Conservation (phyloP, 2,329 filamentous ascomycete species). For the Arthrinium puccinioides region DNA sequence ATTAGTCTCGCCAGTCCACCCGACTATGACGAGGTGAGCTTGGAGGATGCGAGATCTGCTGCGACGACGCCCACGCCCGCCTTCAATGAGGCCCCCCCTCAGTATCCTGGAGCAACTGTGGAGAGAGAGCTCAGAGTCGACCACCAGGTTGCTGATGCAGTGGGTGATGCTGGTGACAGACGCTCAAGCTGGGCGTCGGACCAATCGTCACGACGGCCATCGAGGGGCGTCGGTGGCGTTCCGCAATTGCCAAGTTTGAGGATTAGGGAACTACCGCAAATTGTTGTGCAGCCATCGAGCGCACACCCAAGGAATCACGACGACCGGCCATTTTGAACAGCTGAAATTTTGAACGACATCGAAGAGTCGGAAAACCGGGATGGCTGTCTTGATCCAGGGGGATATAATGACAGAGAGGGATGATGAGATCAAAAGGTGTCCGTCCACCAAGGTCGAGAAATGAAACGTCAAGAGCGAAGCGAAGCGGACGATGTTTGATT, state of each 20-base stretch:
- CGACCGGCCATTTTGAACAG: too few species aligned
- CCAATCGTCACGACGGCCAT: not conserved
- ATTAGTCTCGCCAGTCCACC: constrained; percentile 41
- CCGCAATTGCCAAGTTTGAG: constrained; percentile 47
- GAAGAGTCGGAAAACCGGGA: too few species aligned
- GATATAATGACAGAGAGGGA: too few species aligned
- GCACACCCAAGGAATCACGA: constrained; percentile 18
- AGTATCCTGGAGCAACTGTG: constrained; percentile 35
- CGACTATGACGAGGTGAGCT: constrained; percentile 44
- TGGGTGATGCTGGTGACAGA: constrained; percentile 13
- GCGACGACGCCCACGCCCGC: constrained; percentile 18
- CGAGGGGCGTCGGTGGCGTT: constrained; percentile 6
- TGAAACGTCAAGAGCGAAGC: too few species aligned
- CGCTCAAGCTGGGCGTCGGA: constrained; percentile 11
- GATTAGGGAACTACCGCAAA: constrained; percentile 43
- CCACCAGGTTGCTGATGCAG: constrained; percentile 21
- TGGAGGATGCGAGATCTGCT: constrained; percentile 31
- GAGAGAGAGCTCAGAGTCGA: constrained; percentile 23
- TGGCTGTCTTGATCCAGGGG: too few species aligned
- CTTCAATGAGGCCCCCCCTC: constrained; percentile 41
- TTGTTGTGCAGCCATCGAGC: constrained; percentile 50
- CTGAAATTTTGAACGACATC: too few species aligned
- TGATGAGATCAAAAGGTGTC: too few species aligned
- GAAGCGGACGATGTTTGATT: too few species aligned
- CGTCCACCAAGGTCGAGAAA: too few species aligned